Evolutionary conservation across 345 rosid species (phyloP).

Genomic region (Pistacia integerrima): DNA sequence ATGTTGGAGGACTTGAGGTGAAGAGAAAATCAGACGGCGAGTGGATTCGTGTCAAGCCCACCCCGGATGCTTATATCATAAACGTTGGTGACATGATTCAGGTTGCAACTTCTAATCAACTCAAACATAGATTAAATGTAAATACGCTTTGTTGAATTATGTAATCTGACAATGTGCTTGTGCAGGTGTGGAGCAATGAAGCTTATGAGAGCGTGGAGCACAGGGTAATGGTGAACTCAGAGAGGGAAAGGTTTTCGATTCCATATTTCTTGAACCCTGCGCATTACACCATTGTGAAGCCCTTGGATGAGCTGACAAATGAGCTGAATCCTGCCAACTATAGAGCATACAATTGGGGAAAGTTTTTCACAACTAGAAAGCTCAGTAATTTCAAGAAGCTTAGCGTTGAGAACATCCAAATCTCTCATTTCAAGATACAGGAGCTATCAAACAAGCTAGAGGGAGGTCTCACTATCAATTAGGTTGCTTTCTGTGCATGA

Average conservation of each 20-base stretch:
- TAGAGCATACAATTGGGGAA: conserved; percentile 44
- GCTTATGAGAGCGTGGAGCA: conserved; percentile 52
- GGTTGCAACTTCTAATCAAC: conserved; percentile 8
- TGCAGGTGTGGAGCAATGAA: conserved; percentile 59
- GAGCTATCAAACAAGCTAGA: neutral
- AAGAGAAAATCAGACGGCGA: conserved; percentile 38
- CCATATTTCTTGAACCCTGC: conserved; percentile 47
- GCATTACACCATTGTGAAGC: conserved; percentile 28
- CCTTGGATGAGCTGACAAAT: conserved; percentile 18
- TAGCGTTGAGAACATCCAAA: conserved; percentile 47
- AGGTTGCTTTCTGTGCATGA: too few species aligned
- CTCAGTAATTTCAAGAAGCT: conserved; percentile 47
- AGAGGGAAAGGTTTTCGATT: conserved; percentile 48
- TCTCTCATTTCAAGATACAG: conserved; percentile 33
- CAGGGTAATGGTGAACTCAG: conserved; percentile 44
- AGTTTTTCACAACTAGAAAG: conserved; percentile 35
- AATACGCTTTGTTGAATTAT: neutral
- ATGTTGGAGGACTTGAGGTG: conserved; percentile 38
- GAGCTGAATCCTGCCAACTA: conserved; percentile 38
- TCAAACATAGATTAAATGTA: too few species aligned
- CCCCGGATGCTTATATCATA: conserved; percentile 1
- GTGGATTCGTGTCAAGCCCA: conserved; percentile 35
- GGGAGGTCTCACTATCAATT: neutral
- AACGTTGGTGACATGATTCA: conserved; percentile 31
- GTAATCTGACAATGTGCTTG: neutral